These are phyloP conservation scores for Pseudopyricularia javanii DNA, from an alignment of 2,329 filamentous ascomycete species.

Conservation along the genomic window DNA sequence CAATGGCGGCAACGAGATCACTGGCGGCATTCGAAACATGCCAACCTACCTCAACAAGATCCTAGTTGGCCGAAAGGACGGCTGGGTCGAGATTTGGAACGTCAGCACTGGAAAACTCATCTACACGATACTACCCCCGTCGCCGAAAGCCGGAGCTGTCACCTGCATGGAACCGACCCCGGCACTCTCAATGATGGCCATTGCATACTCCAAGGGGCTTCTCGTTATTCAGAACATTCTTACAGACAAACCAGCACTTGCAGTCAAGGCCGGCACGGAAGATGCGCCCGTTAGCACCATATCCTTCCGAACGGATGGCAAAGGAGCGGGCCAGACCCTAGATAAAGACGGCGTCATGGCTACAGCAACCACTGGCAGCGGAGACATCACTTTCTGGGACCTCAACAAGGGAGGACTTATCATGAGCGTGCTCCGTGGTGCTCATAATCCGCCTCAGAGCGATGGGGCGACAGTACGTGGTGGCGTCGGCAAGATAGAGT, in stretches of 20 bases:
- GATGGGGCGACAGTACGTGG: constrained; percentile 47
- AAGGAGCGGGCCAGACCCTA: constrained; percentile 81
- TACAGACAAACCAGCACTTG: constrained; percentile 60
- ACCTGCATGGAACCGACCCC: constrained; percentile 77
- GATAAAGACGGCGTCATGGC: constrained; percentile 85
- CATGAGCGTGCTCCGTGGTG: constrained; percentile 74
- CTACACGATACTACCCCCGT: constrained; percentile 74
- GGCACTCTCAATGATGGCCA: constrained; percentile 72
- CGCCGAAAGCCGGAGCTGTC: constrained; percentile 63
- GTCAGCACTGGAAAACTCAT: constrained; percentile 83
- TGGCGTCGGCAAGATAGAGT: constrained; percentile 79
- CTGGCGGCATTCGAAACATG: constrained; percentile 72
- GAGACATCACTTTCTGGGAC: constrained; percentile 94
- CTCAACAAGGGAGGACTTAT: constrained; percentile 79
- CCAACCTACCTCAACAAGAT: constrained; percentile 95
- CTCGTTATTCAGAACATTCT: constrained; percentile 73
- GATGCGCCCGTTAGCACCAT: constrained; percentile 66
- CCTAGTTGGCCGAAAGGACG: constrained; percentile 76
- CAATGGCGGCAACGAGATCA: constrained; percentile 55
- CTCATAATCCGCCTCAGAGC: constrained; percentile 64
- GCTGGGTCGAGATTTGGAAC: constrained; percentile 95
- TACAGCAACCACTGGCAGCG: constrained; percentile 64
- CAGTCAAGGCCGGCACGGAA: constrained; percentile 52
- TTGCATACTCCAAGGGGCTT: constrained; percentile 72
- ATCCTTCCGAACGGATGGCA: constrained; percentile 78